Conservation (phyloP, 2,329 filamentous ascomycete species). For the Pseudonectria foliicola region DNA sequence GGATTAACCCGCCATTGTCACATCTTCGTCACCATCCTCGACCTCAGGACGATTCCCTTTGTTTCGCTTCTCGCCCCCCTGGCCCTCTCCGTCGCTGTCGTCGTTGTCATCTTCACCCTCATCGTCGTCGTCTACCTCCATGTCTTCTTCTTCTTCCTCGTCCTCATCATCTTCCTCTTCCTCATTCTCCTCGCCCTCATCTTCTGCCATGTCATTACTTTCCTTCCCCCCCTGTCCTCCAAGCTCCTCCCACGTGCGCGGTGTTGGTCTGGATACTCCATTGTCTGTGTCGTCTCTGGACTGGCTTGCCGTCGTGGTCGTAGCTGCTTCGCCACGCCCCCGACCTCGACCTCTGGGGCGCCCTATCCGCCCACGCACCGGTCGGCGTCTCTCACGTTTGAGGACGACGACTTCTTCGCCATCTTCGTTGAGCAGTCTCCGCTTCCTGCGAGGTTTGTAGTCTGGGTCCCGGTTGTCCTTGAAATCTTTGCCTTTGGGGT, state of each 20-base stretch:
- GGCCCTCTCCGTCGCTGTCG: not conserved
- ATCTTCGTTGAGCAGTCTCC: conserved; percentile 19
- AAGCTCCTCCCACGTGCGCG: conserved; percentile 28
- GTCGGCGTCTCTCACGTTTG: conserved; percentile 11
- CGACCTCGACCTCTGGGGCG: conserved; percentile 15
- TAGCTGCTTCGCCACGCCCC: conserved; percentile 3
- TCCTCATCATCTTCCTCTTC: conserved; percentile 10
- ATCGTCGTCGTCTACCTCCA: conserved; percentile 7
- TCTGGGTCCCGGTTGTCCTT: conserved; percentile 36
- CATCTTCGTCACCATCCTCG: conserved; percentile 9
- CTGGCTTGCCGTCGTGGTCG: conserved; percentile 1
- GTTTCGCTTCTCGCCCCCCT: not conserved
- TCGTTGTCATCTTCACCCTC: conserved; percentile 18
- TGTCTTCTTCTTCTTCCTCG: conserved; percentile 17
- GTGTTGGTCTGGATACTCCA: conserved; percentile 27
- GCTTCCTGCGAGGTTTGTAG: conserved; percentile 28
- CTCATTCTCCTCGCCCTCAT: conserved; percentile 19
- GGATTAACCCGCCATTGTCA: conserved; percentile 7
- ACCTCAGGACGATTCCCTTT: not conserved
- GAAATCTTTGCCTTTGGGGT: conserved; percentile 34
- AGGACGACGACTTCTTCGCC: conserved; percentile 17
- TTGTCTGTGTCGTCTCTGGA: conserved; percentile 8
- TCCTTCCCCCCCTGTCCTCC: conserved; percentile 12
- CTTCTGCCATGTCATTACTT: conserved; percentile 18
- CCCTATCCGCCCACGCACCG: conserved; percentile 13